These are phyloP conservation scores for Ceratobasidium sp. DNA, from an alignment of 1,284 basidiomycete genomes.

Conservation along the genomic window DNA sequence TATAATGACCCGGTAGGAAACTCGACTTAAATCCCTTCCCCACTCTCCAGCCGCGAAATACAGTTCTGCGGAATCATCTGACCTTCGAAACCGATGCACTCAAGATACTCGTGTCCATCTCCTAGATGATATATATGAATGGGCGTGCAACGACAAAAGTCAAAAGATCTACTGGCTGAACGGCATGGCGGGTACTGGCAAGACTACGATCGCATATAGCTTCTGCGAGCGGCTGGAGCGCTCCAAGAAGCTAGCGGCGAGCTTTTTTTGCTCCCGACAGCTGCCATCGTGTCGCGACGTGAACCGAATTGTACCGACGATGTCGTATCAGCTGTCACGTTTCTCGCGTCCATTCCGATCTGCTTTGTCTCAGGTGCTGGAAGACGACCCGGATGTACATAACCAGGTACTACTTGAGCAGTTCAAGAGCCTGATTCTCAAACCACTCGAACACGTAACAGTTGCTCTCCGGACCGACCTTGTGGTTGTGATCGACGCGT, in stretches of 20 bases:
- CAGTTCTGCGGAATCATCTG: too few relatives aligned
- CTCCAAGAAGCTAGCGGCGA: not conserved
- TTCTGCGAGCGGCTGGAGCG: too few relatives aligned
- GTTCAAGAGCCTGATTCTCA: not conserved
- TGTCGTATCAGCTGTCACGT: not conserved
- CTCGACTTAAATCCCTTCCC: not conserved
- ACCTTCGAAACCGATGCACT: too few relatives aligned
- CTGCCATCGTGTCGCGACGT: not conserved
- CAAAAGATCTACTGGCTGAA: too few relatives aligned
- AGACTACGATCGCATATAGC: too few relatives aligned
- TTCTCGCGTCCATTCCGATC: too few relatives aligned
- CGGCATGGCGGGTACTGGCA: too few relatives aligned
- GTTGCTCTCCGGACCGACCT: too few relatives aligned
- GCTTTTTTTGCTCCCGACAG: slow-evolving; percentile 7
- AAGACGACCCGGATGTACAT: not conserved
- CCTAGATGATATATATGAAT: not conserved
- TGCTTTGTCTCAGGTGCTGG: not conserved
- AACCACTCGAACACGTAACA: not conserved
- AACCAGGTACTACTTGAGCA: not conserved
- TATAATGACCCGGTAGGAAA: too few relatives aligned
- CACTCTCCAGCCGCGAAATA: too few relatives aligned
- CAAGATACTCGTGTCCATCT: not conserved
- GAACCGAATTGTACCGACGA: not conserved
- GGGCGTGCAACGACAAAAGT: not conserved
- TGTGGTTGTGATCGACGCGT: too few relatives aligned